These are phyloP conservation scores for Aspergillus saccharolyticus DNA, from an alignment of 495 filamentous ascomycete genomes.

Conservation along the genomic window DNA sequence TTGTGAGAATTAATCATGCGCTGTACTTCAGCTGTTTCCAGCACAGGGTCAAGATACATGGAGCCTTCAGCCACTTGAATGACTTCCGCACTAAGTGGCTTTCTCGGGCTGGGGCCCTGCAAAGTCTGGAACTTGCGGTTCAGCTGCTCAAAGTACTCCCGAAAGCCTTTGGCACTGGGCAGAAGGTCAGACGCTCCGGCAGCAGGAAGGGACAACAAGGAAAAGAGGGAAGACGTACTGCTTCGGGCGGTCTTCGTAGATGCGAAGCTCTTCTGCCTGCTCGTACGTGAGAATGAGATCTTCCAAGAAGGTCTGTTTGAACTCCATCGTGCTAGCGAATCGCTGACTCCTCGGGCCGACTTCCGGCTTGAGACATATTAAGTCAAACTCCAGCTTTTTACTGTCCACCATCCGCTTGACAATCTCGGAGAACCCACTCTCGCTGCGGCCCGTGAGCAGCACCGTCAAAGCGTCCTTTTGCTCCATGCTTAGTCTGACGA, in stretches of 20 bases:
- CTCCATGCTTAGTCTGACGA: constrained; percentile 75
- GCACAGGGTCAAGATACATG: constrained; percentile 72
- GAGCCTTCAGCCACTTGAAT: constrained; percentile 77
- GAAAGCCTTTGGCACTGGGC: constrained; percentile 69
- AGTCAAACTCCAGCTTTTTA: constrained; percentile 78
- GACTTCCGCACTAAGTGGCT: constrained; percentile 70
- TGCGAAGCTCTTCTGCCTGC: constrained; percentile 70
- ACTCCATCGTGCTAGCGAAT: constrained; percentile 73
- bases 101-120: constrained; percentile 36
- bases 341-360: constrained; percentile 71
- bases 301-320: constrained; percentile 79
- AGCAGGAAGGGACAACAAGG: constrained; percentile 3
- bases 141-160: constrained; percentile 69
- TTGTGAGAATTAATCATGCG: constrained; percentile 89
- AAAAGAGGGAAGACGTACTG: constrained; percentile 52
- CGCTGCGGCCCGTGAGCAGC: constrained; percentile 82
- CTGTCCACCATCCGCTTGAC: constrained; percentile 78
- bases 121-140: constrained; percentile 51
- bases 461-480: constrained; percentile 85
- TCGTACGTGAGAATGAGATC: constrained; percentile 80
- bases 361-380: constrained; percentile 83
- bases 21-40: constrained; percentile 81
- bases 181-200: constrained; percentile 13
- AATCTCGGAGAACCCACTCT: constrained; percentile 68
- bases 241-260: constrained; percentile 62